Evolutionary conservation across 768 basidiomycete species (phyloP).

Genomic region (Heimioporus sp.): DNA sequence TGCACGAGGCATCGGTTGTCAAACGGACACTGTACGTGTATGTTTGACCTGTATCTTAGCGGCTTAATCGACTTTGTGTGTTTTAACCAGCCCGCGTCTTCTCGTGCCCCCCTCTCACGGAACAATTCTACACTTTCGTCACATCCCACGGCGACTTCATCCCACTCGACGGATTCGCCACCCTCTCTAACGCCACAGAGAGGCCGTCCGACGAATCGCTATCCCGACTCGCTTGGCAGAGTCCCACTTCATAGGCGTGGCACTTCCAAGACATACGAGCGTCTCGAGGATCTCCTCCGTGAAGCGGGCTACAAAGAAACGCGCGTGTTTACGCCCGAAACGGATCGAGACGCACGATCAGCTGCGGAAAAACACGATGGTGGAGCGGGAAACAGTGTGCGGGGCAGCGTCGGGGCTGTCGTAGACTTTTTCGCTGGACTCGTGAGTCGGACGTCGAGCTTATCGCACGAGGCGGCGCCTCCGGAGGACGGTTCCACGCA

Average conservation of each 20-base stretch:
- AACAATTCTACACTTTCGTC: constrained; percentile 7
- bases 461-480: constrained; percentile 17
- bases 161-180: constrained; percentile 9
- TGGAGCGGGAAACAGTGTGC: constrained; percentile 37
- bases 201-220: constrained; percentile 44
- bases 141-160: constrained; percentile 7
- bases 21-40: constrained; percentile 17
- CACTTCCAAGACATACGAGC: constrained; percentile 78
- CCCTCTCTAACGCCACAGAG: constrained; percentile 42
- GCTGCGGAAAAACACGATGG: constrained; percentile 22
- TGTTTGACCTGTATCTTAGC: not conserved
- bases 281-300: constrained; percentile 78
- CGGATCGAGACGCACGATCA: constrained; percentile 45
- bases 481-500: constrained; percentile 3
- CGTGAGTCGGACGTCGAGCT: constrained; percentile 34
- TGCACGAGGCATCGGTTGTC: constrained; percentile 12
- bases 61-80: constrained; percentile 11
- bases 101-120: constrained; percentile 5
- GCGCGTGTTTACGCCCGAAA: constrained; percentile 83
- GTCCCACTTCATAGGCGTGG: constrained; percentile 78
- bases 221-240: constrained; percentile 58
- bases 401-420: constrained; percentile 49
- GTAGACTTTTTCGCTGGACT: constrained; percentile 67
- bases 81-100: constrained; percentile 8
- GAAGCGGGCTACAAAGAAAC: constrained; percentile 95